Evolutionary conservation across 768 basidiomycete species (phyloP).

Genomic region (Clavaria fumosa): DNA sequence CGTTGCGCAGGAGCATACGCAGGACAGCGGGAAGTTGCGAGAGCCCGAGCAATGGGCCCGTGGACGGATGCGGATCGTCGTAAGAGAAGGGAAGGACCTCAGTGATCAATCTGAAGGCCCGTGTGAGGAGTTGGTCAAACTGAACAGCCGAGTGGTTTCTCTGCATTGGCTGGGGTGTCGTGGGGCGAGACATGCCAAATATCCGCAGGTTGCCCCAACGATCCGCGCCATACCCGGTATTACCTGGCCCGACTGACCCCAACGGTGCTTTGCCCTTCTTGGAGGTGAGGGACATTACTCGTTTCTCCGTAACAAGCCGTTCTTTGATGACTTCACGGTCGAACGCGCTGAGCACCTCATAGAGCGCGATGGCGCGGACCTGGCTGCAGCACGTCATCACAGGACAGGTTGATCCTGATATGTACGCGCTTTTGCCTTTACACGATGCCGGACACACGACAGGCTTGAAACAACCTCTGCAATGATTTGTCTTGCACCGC

Average conservation of each 20-base stretch:
- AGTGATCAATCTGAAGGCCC: slow-evolving; percentile 24
- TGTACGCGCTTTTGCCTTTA: slow-evolving; percentile 19
- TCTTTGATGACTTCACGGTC: slow-evolving; percentile 32
- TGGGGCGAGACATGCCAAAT: background rate
- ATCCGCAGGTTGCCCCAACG: background rate
- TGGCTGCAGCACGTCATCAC: slow-evolving; percentile 30
- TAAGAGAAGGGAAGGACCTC: slow-evolving; percentile 33
- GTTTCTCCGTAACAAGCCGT: slow-evolving; percentile 22
- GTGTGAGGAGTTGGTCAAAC: slow-evolving; percentile 27
- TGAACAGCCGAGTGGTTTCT: slow-evolving; percentile 13
- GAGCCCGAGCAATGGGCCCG: slow-evolving; percentile 25
- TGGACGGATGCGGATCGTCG: slow-evolving; percentile 30
- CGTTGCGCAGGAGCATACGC: slow-evolving; percentile 34
- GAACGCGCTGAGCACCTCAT: slow-evolving; percentile 33
- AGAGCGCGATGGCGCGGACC: slow-evolving; percentile 34
- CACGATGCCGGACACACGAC: slow-evolving; percentile 25
- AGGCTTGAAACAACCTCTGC: slow-evolving; percentile 32
- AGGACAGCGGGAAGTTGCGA: slow-evolving; percentile 34
- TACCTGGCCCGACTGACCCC: slow-evolving; percentile 32
- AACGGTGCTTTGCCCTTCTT: slow-evolving; percentile 12
- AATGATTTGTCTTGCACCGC: slow-evolving; percentile 29
- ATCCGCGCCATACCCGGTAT: slow-evolving; percentile 32
- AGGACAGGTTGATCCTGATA: slow-evolving; percentile 19
- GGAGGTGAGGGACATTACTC: slow-evolving; percentile 21
- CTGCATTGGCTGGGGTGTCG: background rate